These are phyloP conservation scores for Fraxinus quadrangulata DNA, from an alignment of 257 asterid genomes.

Conservation along the genomic window DNA sequence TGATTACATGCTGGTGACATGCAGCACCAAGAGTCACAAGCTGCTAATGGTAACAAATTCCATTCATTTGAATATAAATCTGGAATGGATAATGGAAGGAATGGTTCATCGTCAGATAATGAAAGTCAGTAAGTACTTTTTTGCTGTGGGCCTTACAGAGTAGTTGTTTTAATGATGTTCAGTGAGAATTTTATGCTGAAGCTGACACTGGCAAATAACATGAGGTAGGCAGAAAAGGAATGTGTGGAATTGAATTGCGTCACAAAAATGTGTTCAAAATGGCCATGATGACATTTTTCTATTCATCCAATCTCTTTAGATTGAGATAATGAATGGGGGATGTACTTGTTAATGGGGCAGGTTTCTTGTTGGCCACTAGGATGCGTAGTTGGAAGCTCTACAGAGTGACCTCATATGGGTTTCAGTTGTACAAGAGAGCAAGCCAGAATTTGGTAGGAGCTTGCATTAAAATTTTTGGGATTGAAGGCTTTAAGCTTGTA, in stretches of 20 bases:
- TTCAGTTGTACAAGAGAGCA: conserved; percentile 10
- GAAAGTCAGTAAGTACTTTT: conserved; percentile 90
- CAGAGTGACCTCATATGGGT: conserved; percentile 17
- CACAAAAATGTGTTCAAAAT: background rate
- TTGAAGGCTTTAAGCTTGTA: conserved; percentile 10
- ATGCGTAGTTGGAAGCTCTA: background rate
- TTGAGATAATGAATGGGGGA: conserved; percentile 10
- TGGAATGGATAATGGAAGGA: conserved; percentile 78
- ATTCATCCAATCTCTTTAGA: conserved; percentile 2
- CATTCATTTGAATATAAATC: conserved; percentile 85
- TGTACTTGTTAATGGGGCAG: conserved; percentile 8
- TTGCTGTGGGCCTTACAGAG: background rate
- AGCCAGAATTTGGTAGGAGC: conserved; percentile 6
- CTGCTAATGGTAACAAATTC: conserved; percentile 74
- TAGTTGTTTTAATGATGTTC: background rate
- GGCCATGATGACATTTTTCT: conserved; percentile 17
- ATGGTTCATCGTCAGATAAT: conserved; percentile 77
- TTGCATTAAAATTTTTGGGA: conserved; percentile 1
- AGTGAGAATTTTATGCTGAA: conserved; percentile 8
- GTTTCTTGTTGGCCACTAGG: background rate
- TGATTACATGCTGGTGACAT: conserved; percentile 31
- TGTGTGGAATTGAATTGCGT: conserved; percentile 15
- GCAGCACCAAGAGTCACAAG: conserved; percentile 96
- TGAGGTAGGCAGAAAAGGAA: background rate
- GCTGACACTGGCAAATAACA: conserved; percentile 13